Evolutionary conservation across 2,329 filamentous ascomycete species (phyloP), one percentile per base, ranked within the genome.

Genomic region (Didymella pinodella): DNA sequence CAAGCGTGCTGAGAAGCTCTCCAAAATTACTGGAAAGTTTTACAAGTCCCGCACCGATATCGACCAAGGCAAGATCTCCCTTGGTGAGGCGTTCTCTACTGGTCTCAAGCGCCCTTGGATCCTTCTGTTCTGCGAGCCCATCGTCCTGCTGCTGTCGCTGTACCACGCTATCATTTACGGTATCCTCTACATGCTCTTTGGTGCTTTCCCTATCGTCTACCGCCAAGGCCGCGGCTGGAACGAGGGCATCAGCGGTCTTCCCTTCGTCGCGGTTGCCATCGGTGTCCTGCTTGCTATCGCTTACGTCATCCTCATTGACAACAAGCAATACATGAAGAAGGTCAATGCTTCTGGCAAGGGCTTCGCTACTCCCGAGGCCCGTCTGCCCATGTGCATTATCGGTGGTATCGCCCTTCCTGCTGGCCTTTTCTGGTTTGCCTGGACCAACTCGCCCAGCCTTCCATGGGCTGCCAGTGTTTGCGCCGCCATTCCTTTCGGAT

Each of bases 81-180:
- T 85, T n/a, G 70, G 69, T 7, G 72, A 81, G 53, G 82, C 84
- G 38, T 84, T 89, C 71, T 81, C 81, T 54, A 81, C 83, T 2
- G 83, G 85, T 4, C 79, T 90, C n/a, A 80, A 83, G 48, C 82
- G 89, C 3, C 89, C 90, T 1, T 90, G 88, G 87, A 79, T 88
- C 45, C 82, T 92, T 51, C 82, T 92, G 7, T 88, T 91, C 79
- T 79, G 79, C 55, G 89, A 92, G 70, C 89, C 89, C 2, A 91
- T 90, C 63, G 86, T 90, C 25, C 72, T 89, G 11, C 78, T 90
- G 10, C 80, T 87, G 3, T 85, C 84, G 36, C 79, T 91, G 26
- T 91, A 90, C 55, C 64, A 71, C 57, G 86, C 87, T 56, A 87
- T 84, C 66, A 80, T 82, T 57, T 83, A 83, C 66, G 80, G 80